Conservation (phyloP, 75 land plant genomes). For the Adiantum capillusveneris region DNA sequence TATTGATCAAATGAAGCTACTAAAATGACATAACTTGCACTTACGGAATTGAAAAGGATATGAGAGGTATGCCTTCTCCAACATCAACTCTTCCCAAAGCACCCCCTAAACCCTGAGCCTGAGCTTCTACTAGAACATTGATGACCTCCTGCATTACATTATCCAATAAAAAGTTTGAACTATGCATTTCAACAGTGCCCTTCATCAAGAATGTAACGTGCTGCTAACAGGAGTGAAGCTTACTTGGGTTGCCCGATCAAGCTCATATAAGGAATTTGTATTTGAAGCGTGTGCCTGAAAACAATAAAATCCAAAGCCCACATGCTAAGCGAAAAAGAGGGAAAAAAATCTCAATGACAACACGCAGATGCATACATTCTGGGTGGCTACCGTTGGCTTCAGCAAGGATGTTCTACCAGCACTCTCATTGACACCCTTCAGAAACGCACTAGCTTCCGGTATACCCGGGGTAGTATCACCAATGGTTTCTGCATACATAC, state of each 20-base stretch:
- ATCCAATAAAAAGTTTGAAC: too few relatives aligned
- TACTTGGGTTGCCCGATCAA: conserved; percentile 92
- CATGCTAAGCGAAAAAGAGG: too few relatives aligned
- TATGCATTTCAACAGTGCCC: too few relatives aligned
- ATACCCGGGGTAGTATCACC: conserved; percentile 46
- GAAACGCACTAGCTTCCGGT: conserved; percentile 47
- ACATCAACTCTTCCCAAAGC: conserved; percentile 41
- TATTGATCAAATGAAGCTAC: too few relatives aligned
- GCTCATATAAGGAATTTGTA: conserved; percentile 86
- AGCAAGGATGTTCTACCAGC: conserved; percentile 55
- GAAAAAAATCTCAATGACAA: too few relatives aligned
- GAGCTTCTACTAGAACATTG: conserved; percentile 67
- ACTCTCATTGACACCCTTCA: conserved; percentile 57
- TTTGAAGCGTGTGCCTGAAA: conserved; percentile 58
- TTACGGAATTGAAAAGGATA: conserved; percentile 36
- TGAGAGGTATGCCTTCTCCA: conserved; percentile 61
- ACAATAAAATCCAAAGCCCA: background rate
- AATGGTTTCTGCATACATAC: conserved; percentile 41
- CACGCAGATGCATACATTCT: conserved; percentile 32
- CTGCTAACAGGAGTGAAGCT: too few relatives aligned
- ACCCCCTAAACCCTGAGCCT: conserved; percentile 59
- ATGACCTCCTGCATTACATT: conserved; percentile 57
- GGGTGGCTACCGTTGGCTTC: conserved; percentile 98
- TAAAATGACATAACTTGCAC: too few relatives aligned
- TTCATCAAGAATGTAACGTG: too few relatives aligned